phyloP scores from a whole-genome alignment of 164 flowering plant species.

The Akebia trifoliata region DNA sequence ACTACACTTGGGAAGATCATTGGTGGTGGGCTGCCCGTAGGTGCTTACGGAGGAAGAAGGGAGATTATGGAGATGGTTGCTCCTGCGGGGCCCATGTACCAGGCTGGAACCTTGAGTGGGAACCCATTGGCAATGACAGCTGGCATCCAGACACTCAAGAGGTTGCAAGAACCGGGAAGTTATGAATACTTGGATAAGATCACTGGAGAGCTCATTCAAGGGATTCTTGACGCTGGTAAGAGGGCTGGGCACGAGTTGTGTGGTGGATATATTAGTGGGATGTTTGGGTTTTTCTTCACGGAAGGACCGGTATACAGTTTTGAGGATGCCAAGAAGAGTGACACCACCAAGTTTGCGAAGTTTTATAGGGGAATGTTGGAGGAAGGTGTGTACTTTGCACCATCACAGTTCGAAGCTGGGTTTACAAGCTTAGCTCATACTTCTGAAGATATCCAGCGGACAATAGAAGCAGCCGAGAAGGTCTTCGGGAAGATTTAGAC shows the following conservation, averaged over 20 bases:
- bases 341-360: conserved; percentile 71
- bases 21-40: conserved; percentile 96
- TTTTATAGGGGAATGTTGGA: conserved; percentile 78
- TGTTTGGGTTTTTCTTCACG: conserved; percentile 91
- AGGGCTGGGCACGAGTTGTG: conserved; percentile 69
- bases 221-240: conserved; percentile 67
- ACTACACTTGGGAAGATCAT: conserved; percentile 87
- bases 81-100: conserved; percentile 94
- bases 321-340: conserved; percentile 84
- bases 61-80: conserved; percentile 99
- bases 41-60: conserved; percentile 96
- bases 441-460: conserved; percentile 60
- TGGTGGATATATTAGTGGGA: conserved; percentile 74
- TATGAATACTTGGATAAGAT: conserved; percentile 65
- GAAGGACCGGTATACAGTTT: conserved; percentile 86
- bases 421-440: conserved; percentile 91
- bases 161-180: conserved; percentile 55
- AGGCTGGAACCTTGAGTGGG: conserved; percentile 97
- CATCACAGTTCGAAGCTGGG: conserved; percentile 96
- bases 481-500: conserved; percentile 51
- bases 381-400: conserved; percentile 93
- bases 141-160: conserved; percentile 84
- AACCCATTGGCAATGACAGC: conserved; percentile 98
- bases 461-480: conserved; percentile 83
- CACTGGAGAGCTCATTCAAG: conserved; percentile 56